phyloP scores from a whole-genome alignment of 2,329 filamentous ascomycete species.

The Verticillium zaregamsianum region DNA sequence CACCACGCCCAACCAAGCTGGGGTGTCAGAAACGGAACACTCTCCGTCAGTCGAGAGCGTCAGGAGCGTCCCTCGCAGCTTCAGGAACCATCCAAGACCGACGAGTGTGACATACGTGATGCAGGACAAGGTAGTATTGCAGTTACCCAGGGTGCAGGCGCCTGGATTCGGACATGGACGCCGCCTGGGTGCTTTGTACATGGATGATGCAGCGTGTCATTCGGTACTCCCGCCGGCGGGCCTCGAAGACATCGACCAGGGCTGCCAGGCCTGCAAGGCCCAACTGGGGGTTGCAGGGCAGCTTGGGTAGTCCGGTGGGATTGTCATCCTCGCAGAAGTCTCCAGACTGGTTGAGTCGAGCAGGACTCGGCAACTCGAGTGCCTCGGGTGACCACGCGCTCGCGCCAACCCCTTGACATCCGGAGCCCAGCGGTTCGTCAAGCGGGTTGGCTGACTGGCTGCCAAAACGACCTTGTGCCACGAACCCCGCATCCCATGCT shows the following conservation, averaged over 20 bases:
- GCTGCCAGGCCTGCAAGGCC: background rate
- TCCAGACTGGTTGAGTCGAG: background rate
- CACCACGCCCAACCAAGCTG: background rate
- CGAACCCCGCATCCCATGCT: background rate
- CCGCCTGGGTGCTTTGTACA: slow-evolving; percentile 2
- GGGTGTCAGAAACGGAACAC: background rate
- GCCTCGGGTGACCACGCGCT: background rate
- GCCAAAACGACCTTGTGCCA: background rate
- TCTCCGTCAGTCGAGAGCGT: background rate
- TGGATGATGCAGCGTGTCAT: slow-evolving; percentile 6
- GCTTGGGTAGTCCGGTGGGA: slow-evolving; percentile 6
- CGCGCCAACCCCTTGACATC: background rate
- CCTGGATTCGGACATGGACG: slow-evolving; percentile 6
- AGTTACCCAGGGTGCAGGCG: slow-evolving; percentile 7
- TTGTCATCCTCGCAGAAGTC: background rate
- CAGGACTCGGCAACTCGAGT: background rate
- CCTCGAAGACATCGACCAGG: background rate
- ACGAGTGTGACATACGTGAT: slow-evolving; percentile 5
- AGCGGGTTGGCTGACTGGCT: background rate
- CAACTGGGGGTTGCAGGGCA: background rate
- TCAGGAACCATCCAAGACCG: slow-evolving; percentile 3
- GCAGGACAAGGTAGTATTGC: slow-evolving; percentile 6
- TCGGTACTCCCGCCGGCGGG: slow-evolving; percentile 11
- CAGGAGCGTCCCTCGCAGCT: background rate
- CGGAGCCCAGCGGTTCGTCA: background rate